Percentiles rank a stretch among this genome's conserved stretches.
These are phyloP conservation scores for Papilionanthe hybrid DNA, from an alignment of 116 monocot species.

Conservation along the genomic window DNA sequence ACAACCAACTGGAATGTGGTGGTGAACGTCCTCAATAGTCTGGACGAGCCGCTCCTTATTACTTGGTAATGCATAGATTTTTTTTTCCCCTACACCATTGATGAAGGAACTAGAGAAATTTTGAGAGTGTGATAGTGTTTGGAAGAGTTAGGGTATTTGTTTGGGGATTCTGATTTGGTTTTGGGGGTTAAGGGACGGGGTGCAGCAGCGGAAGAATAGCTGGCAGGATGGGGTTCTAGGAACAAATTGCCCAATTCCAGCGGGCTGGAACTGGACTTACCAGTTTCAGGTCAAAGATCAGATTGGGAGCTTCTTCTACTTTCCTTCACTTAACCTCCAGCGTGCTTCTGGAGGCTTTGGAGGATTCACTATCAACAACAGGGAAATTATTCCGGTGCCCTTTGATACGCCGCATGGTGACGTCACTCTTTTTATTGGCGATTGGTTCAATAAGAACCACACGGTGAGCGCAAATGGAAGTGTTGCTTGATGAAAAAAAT, in stretches of 20 bases:
- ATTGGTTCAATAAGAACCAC: slow-evolving; percentile 88
- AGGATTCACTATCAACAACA: slow-evolving; percentile 70
- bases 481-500: neutral
- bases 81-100: neutral
- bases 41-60: slow-evolving; percentile 74
- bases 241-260: slow-evolving; percentile 88
- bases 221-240: slow-evolving; percentile 88
- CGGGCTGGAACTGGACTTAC: slow-evolving; percentile 95
- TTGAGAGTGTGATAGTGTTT: neutral
- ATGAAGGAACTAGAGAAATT: neutral
- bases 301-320: slow-evolving; percentile 94
- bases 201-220: slow-evolving; percentile 61
- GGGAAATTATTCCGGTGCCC: slow-evolving; percentile 63
- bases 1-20: slow-evolving; percentile 87
- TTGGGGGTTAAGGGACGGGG: slow-evolving; percentile 41
- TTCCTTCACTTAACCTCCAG: slow-evolving; percentile 73
- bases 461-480: slow-evolving; percentile 28
- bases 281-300: slow-evolving; percentile 97
- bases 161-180: neutral
- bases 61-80: slow-evolving; percentile 53
- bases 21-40: slow-evolving; percentile 78
- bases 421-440: slow-evolving; percentile 80
- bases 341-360: slow-evolving; percentile 81
- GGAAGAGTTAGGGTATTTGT: neutral
- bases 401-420: slow-evolving; percentile 74